Percentiles rank a stretch among this genome's conserved stretches.
These are phyloP conservation scores for Coffea canephora DNA, from an alignment of 257 asterid genomes.

Conservation along the genomic window DNA sequence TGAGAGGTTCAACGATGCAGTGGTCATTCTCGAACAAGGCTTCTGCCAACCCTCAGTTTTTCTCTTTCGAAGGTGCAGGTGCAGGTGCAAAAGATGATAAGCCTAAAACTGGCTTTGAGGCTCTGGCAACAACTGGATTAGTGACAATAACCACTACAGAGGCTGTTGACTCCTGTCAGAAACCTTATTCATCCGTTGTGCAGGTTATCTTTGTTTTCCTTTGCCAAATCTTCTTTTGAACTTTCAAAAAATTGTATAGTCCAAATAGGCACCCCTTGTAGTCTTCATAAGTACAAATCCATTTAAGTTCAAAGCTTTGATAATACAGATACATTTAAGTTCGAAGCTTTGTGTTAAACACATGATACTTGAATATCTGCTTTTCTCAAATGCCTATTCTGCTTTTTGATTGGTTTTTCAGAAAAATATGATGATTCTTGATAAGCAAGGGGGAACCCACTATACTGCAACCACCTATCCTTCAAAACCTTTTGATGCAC, in stretches of 20 bases:
- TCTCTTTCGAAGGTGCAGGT: conserved; percentile 42
- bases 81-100: conserved; percentile 37
- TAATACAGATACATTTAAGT: not conserved
- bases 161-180: conserved; percentile 32
- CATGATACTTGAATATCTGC: not conserved
- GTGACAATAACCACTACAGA: conserved; percentile 51
- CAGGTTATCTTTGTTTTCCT: conserved; percentile 34
- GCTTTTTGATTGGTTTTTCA: conserved; percentile 25
- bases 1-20: conserved; percentile 52
- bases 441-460: conserved; percentile 44
- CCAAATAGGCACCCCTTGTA: not conserved
- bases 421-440: conserved; percentile 39
- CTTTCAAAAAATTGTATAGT: not conserved
- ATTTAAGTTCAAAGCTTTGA: not conserved
- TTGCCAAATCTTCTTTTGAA: not conserved
- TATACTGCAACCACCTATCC: conserved; percentile 41
- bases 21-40: conserved; percentile 56
- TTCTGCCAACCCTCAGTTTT: conserved; percentile 17
- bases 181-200: conserved; percentile 28
- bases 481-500: conserved; percentile 29
- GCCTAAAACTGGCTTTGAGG: conserved; percentile 52
- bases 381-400: not conserved
- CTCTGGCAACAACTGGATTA: conserved; percentile 65
- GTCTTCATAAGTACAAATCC: not conserved
- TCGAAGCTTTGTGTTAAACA: not conserved